These are phyloP conservation scores for Spergularia azorica DNA, from an alignment of 179 eudicot genomes.

Conservation along the genomic window DNA sequence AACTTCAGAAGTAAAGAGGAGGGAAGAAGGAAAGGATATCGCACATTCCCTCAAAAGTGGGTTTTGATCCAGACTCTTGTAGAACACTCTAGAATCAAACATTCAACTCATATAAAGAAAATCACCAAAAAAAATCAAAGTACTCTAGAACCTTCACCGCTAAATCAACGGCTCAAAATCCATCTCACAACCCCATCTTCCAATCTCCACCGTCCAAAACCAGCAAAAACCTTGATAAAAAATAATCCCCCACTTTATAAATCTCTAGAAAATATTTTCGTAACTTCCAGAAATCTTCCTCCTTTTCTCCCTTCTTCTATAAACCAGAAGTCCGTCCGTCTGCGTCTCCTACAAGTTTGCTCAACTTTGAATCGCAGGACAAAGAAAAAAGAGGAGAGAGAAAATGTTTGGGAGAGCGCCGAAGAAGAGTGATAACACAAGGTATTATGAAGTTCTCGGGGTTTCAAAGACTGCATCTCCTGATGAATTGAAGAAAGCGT, in stretches of 20 bases:
- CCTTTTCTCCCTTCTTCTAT: neutral
- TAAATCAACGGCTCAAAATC: constrained; percentile 23
- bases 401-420: constrained; percentile 47
- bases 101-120: neutral
- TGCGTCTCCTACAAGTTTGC: neutral
- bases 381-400: constrained; percentile 6
- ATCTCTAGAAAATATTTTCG: too few relatives aligned
- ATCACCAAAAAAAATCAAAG: neutral
- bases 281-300: neutral
- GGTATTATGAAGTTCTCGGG: constrained; percentile 42
- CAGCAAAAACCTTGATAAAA: neutral
- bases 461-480: constrained; percentile 39
- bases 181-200: neutral
- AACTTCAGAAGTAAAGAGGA: neutral
- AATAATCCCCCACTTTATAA: neutral
- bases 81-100: constrained; percentile 34
- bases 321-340: neutral
- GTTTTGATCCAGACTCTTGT: neutral
- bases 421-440: constrained; percentile 47
- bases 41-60: neutral
- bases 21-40: neutral
- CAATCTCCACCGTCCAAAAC: constrained; percentile 33
- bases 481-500: constrained; percentile 50
- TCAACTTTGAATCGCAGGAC: neutral
- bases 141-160: constrained; percentile 20